Evolutionary conservation across 306 rosid genomes (phyloP).

Genomic region (Delonix regia): DNA sequence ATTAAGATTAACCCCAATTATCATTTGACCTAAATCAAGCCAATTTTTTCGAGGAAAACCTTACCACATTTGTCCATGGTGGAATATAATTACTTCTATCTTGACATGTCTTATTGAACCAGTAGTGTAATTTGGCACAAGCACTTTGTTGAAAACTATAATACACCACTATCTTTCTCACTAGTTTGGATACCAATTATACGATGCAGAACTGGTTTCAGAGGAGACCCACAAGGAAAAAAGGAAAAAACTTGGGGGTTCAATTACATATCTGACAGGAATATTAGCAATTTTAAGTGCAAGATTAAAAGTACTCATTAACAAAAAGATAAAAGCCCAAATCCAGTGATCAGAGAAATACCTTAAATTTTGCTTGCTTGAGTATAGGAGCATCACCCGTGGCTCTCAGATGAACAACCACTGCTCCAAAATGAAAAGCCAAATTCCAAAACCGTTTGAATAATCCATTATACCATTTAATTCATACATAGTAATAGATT

Average conservation of each 20-base stretch:
- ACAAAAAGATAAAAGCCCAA: not conserved
- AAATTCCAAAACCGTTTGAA: not conserved
- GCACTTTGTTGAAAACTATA: not conserved
- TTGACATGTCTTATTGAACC: not conserved
- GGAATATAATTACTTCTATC: not conserved
- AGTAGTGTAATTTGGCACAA: not conserved
- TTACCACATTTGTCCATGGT: not conserved
- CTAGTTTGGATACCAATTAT: not conserved
- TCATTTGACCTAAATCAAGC: not conserved
- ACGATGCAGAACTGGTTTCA: not conserved
- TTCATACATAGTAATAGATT: not conserved
- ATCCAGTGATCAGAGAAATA: slow-evolving; percentile 21
- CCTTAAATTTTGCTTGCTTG: slow-evolving; percentile 95
- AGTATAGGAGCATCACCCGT: slow-evolving; percentile 98
- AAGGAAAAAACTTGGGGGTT: not conserved
- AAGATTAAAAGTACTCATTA: not conserved
- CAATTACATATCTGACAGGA: not conserved
- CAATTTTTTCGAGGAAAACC: not conserved
- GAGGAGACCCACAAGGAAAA: not conserved
- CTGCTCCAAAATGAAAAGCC: slow-evolving; percentile 49
- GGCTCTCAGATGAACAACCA: slow-evolving; percentile 96
- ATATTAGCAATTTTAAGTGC: slow-evolving; percentile 13
- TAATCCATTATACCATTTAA: not conserved
- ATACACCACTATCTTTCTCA: not conserved
- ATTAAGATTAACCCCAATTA: not conserved